These are phyloP conservation scores for Aspergillus jensenii DNA, from an alignment of 2,329 filamentous ascomycete genomes.

Conservation along the genomic window DNA sequence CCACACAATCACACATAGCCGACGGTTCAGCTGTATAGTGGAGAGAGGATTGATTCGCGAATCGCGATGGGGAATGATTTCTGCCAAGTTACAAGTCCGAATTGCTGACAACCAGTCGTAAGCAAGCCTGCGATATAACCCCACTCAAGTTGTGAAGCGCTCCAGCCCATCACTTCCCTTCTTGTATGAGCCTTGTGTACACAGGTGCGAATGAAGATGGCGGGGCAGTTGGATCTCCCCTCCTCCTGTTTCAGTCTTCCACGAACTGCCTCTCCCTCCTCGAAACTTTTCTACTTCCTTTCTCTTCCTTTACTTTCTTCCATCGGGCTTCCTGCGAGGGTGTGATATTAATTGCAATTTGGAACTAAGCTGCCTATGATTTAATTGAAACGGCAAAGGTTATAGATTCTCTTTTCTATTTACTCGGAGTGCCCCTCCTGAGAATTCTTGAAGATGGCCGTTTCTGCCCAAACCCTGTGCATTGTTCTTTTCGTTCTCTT, in stretches of 20 bases:
- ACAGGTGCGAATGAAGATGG: neutral
- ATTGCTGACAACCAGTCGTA: too few relatives aligned
- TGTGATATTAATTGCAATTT: neutral
- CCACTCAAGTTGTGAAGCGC: too few relatives aligned
- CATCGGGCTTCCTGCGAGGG: neutral
- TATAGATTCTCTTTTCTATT: neutral
- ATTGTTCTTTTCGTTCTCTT: constrained; percentile 58
- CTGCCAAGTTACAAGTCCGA: neutral
- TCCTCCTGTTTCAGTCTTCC: neutral
- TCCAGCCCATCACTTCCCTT: neutral
- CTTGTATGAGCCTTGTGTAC: neutral
- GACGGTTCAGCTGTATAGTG: too few relatives aligned
- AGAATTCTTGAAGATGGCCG: constrained; percentile 17
- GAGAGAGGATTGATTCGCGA: neutral
- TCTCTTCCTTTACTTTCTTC: neutral
- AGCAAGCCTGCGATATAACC: neutral
- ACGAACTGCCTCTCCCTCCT: neutral
- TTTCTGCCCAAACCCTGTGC: constrained; percentile 23
- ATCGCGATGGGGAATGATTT: neutral
- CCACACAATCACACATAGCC: too few relatives aligned
- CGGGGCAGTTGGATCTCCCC: constrained; percentile 7
- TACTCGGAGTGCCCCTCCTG: neutral
- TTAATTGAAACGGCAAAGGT: neutral
- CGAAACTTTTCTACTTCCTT: neutral
- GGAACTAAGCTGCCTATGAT: neutral